Base-by-base conservation (phyloP, 2,329 filamentous ascomycete genomes). In the Periconia sp. region DNA sequence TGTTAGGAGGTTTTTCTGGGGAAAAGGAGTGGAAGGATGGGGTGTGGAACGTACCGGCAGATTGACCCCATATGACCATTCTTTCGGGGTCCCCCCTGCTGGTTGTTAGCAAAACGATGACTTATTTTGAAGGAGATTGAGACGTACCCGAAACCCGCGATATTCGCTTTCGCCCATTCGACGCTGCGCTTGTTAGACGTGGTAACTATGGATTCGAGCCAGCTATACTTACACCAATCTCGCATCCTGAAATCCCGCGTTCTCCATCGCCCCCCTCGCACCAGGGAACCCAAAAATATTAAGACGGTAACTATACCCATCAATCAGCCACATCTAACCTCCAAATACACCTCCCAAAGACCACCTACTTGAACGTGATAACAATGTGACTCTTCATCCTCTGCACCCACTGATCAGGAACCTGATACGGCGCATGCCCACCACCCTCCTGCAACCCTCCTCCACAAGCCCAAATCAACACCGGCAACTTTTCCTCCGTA, bases 401-500 rank as follows among this genome's bases (percentile, higher is more conserved):
- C 49, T 71, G 57, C 41, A 71, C 57, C 65, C 68, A 73, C 44
- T 47, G 54, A 15, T 50, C 57, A 9, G 62, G 66, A 40, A 57
- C 56, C 20, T 69, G 65, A 40, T 70, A 81, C 1, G 78, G 75
- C 0, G 79, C 73, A 30, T 77, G 69, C 14, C 76, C 63, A 27
- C 78, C 78, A 31, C 79, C 79, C 7, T 68, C 74, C 10, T 67
- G 55, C 54, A 79, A 80, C 2, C 75, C 75, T 15, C 80, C 80
- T 5, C 80, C 80, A 40, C 79, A 77, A 35, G 81, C 70, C 69
- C 77, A 82, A 18, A 79, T 70, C 1, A 76, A 62, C 1, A 81
- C 78, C 1, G 78, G 78, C 6, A 77, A 61, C 42, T 14, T 37
- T 11, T n/a, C 33, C 15, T 37, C 33, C 33, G 3, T 37, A 5